Evolutionary conservation across 306 rosid genomes (phyloP), one percentile per base, ranked within the genome.

Genomic region (Pterocarpus santalinus): DNA sequence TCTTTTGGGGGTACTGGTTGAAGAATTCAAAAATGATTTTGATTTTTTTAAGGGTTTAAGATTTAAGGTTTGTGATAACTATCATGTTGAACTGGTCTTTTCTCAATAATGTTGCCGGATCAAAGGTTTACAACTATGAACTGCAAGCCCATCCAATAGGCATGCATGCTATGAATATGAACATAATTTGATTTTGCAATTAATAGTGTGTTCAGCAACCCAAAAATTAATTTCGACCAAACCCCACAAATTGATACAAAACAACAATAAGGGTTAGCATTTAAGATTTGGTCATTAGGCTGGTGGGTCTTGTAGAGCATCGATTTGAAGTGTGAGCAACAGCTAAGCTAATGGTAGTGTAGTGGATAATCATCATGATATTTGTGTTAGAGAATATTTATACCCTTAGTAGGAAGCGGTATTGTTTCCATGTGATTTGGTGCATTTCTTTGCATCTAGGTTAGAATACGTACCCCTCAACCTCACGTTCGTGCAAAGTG

Each of bases 351-450:
- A 32, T 30, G 34, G 6, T 72, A 15, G 44, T 39, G 44, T 2
- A 2, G 5, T 22, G 73, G 28, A 41, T 72, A 62, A 53, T 13
- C 0, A 65, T 81, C 65, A 33, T 16, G 43, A 65, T 38, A 72
- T 17, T 41, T 46, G 2, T 32, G 13, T 2, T 65, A 11, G 76
- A 49, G 8, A 55, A 55, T 5, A 74, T 66, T 44, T 46, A 75
- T 75, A 12, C 34, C 56, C 47, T 80, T 72, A 80, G 33, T 36
- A 74, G 55, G 65, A 65, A 56, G 22, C 30, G 39, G 63, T 39
- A 47, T 30, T 65, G 62, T 46, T 4, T 81, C 14, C 81, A 73
- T 75, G 83, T 83, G 86, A 65, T 55, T 73, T 65, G 83, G 63
- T 78, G 46, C 80, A 44, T 78, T 71, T 71, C 83, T 73, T 83